Evolutionary conservation across 2,329 filamentous ascomycete species (phyloP), one percentile per base, ranked within the genome.

Genomic region (Fusarium sp.): DNA sequence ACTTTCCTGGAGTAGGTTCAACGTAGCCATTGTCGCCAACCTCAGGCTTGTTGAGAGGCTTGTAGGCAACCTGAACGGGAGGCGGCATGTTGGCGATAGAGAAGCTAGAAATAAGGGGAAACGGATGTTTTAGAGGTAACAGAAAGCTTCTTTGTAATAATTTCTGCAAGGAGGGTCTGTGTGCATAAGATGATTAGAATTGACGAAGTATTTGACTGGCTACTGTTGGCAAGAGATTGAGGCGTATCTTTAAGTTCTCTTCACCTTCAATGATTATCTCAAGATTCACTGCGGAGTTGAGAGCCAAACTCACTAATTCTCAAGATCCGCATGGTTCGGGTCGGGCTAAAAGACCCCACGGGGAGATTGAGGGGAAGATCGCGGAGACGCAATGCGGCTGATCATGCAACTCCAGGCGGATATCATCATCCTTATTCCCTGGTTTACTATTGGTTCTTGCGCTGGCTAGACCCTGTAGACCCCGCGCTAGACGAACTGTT

Each of bases 1-100:
- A 67, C 42, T 75, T 76, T 55, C 74, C 74, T 22, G 61, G 38
- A 8, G 54, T 51, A 41, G 71, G 74, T 17, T 69, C 71, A 26
- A 70, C 71, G 5, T 76, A 76, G 6, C 74, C 74, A 22, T 76
- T 76, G 42, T 70, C 65, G 18, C 74, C 74, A 3, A 75, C 69
- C 18, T 73, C 63, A 7, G 74, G 74, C 41, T 73, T 69, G 47
- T 67, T 73, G 39, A 76, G 63, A 44, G 71, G 69, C 65, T 76
- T 76, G 58, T 74, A 76, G 4, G 74, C 74, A n/a, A 76, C 74
- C 53, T 76, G 74, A 24, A 76, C 71, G 14, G 74, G 74, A 44
- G 72, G 58, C 2, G 74, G 74, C 74, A 76, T 76, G 9, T 30
- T 69, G 38, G 10, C 7, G 15, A 13, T 7, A 20, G 22, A 24